Conservation (phyloP, 441 rosid genomes). For the Syzygium syzygioides region DNA sequence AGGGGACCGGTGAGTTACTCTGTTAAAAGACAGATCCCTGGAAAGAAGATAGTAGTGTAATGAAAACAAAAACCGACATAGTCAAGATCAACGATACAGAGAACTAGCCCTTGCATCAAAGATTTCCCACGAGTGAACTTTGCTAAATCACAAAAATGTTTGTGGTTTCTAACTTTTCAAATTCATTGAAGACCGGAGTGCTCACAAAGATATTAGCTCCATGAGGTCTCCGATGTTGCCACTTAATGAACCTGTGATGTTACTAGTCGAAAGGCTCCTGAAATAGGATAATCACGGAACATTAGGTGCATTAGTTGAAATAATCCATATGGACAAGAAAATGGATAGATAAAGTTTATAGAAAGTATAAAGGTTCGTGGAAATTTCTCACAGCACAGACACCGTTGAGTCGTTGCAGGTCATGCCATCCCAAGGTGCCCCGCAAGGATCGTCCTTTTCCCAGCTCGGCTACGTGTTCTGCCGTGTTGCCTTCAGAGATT, state of each 20-base stretch:
- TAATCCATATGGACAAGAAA: not conserved
- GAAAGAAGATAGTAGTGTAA: not conserved
- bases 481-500: slow-evolving; percentile 65
- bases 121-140: no score
- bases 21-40: slow-evolving; percentile 85
- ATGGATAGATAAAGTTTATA: not conserved
- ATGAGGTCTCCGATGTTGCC: slow-evolving; percentile 80
- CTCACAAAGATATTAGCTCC: slow-evolving; percentile 81
- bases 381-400: slow-evolving; percentile 50
- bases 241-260: slow-evolving; percentile 62
- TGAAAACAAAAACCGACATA: not conserved
- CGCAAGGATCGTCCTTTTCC: slow-evolving; percentile 60
- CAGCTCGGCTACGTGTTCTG: slow-evolving; percentile 66
- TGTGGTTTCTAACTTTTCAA: no score
- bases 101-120: no score
- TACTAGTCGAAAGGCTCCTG: slow-evolving; percentile 78
- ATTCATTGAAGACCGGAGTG: not conserved
- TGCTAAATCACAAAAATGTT: no score
- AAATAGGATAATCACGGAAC: not conserved
- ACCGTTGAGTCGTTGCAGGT: slow-evolving; percentile 61
- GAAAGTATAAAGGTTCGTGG: not conserved
- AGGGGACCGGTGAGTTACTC: slow-evolving; percentile 64
- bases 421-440: slow-evolving; percentile 79
- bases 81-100: not conserved
- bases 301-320: not conserved